These are phyloP conservation scores for Furculomyces boomerangus DNA, from an alignment of 371 early-diverging fungal genomes.

Conservation along the genomic window DNA sequence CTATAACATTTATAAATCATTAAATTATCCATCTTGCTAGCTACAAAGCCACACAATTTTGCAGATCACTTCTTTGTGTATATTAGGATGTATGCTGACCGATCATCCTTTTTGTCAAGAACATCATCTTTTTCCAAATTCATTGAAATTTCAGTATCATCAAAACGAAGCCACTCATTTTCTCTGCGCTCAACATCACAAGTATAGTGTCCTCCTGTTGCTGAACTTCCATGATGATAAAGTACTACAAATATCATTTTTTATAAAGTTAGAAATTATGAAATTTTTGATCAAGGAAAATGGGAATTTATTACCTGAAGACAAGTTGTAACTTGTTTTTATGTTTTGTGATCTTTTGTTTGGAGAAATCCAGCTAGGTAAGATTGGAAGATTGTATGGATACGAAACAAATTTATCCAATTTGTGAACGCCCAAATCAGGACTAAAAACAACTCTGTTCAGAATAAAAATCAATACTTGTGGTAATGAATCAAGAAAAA, in stretches of 20 bases:
- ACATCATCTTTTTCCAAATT: slow-evolving; percentile 46
- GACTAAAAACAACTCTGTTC: slow-evolving; percentile 80
- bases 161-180: slow-evolving; percentile 76
- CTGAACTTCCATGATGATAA: slow-evolving; percentile 82
- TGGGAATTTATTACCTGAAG: neutral
- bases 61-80: slow-evolving; percentile 13
- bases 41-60: too few species aligned
- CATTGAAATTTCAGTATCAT: slow-evolving; percentile 61
- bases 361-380: slow-evolving; percentile 12
- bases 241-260: slow-evolving; percentile 50
- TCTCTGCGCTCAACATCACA: slow-evolving; percentile 62
- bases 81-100: slow-evolving; percentile 38
- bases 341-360: neutral
- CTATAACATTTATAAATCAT: too few species aligned
- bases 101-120: slow-evolving; percentile 18
- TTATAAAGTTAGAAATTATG: too few species aligned
- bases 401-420: slow-evolving; percentile 66
- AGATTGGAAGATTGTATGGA: slow-evolving; percentile 39
- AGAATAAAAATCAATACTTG: slow-evolving; percentile 85
- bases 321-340: neutral
- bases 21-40: too few species aligned
- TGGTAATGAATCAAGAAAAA: slow-evolving; percentile 64
- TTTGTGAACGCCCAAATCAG: slow-evolving; percentile 55
- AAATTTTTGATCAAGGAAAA: neutral
- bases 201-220: slow-evolving; percentile 93